Conservation (phyloP, 2,329 filamentous ascomycete genomes). For the Neoscytalidium dimidiatum region DNA sequence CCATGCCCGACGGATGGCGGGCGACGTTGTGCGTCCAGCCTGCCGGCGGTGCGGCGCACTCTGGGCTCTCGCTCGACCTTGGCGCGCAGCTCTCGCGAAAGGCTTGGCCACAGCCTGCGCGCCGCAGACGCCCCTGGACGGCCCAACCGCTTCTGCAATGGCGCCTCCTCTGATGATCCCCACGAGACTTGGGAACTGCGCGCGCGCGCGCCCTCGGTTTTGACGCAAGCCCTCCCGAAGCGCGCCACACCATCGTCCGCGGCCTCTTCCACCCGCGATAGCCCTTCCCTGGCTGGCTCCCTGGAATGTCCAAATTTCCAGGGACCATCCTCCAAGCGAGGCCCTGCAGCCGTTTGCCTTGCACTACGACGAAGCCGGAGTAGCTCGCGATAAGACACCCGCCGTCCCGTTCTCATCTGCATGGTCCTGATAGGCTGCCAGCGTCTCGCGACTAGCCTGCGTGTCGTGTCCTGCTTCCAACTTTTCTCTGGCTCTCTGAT, state of each 20-base stretch:
- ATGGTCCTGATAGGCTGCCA: neutral
- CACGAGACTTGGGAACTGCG: neutral
- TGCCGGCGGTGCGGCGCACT: neutral
- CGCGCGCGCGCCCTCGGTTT: neutral
- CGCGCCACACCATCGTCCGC: constrained; percentile 5
- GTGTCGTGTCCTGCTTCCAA: too few species aligned
- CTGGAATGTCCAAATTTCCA: neutral
- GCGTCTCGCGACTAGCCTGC: neutral
- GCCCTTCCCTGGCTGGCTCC: neutral
- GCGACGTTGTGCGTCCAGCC: constrained; percentile 5
- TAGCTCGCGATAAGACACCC: neutral
- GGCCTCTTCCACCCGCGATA: constrained; percentile 2
- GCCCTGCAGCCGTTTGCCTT: neutral
- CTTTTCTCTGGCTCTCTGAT: neutral
- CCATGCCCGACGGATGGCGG: neutral
- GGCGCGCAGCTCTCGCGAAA: neutral
- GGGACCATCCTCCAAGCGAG: constrained; percentile 2
- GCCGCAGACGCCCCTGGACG: neutral
- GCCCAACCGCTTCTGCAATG: neutral
- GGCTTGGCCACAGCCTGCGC: neutral
- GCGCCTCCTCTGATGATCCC: constrained; percentile 9
- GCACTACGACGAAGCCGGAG: neutral
- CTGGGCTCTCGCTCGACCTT: neutral
- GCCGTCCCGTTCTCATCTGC: too few species aligned
- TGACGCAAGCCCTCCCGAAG: neutral